Base-by-base conservation (phyloP, 2,329 filamentous ascomycete species). In the Neospermospora avenae region DNA sequence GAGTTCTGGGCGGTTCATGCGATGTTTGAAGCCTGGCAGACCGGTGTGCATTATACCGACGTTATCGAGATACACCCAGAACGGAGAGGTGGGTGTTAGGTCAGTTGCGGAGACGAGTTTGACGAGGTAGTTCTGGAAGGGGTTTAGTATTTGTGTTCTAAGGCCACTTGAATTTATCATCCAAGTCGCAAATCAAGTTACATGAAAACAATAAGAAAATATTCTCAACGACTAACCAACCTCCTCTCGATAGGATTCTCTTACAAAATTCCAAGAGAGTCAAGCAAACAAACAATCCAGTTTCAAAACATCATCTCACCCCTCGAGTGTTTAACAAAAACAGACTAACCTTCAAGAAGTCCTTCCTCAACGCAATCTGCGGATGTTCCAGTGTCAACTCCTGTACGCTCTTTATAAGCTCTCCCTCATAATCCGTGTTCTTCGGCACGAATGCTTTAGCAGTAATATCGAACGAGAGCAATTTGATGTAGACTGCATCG, bases 11-110 rank as follows among this genome's bases (percentile, higher is more conserved):
- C 61, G 55, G 25, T 67, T 65, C 20, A 58, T 57, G 1, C 89
- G 86, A 66, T 91, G 85, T 56, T 84, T 79, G 41, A 89, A 84
- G 18, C 86, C 89, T 48, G 87, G 84, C 4, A 57, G 58, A 1
- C 89, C 89, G n/a, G 88, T 86, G 72, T 93, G 90, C 89, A 93
- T 93, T 79, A 90, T 84, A 60, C 89, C 90, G 37, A 93, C 90
- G 74, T 93, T 93, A 76, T 93, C 88, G 46, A 93, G 77, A 71
- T 93, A 93, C 69, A 89, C 84, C 89, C 90, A 93, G 73, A 91
- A 91, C 63, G 90, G 86, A 80, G 90, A 85, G 65, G 84, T 84
- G 54, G 84, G 86, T 3, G 63, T 55, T 8, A 70, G 64, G 44
- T 70, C 66, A 0, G 88, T 88, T 69, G 93, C 89, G 4, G 85